Evolutionary conservation across 108 stramenopile species (phyloP), one percentile per base, ranked within the genome.

Genomic region (Discostella stelligeroides): DNA sequence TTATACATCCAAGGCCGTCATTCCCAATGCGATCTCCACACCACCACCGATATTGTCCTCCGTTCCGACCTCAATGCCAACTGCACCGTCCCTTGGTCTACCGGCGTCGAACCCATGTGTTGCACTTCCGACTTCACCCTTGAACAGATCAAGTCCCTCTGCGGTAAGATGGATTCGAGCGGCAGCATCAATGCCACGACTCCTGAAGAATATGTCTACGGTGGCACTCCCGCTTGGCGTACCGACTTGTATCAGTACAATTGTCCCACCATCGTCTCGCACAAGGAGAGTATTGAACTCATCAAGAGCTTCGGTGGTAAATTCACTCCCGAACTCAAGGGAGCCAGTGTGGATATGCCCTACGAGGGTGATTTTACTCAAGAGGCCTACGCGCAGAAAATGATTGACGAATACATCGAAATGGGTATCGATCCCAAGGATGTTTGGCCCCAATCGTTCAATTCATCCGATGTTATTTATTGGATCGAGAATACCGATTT

Each of bases 111-210:
- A 1, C 85, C 87, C 10, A 80, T 66, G n/a, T 91, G 90, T 62
- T 91, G 90, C 61, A 60, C 86, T 1, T 76, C 80, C 42, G 90
- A 91, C 66, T 91, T 91, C 45, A 91, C 87, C 25, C 69, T 91
- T 0, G 85, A 61, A 48, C 86, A 91, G 46, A 81, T 91, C 72
- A 84, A 88, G 55, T 79, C 77, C 18, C 73, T 91, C 51, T 91
- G 90, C 60, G 90, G 82, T 45, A 91, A 91, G 75, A 88, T 91
- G 87, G 86, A 91, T 53, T 72, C 84, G 28, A 62, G 53, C 25
- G 80, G 70, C 10, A 48, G 51, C n/a, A 27, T 62, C 12, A 74
- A 76, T 55, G 86, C 80, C 24, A 47, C 70, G 11, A 80, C 79
- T 17, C 61, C 85, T 9, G 79, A 84, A 49, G 81, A 70, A 14